Evolutionary conservation across 1,284 basidiomycete species (phyloP).

Genomic region (Microbotryum saponariae): DNA sequence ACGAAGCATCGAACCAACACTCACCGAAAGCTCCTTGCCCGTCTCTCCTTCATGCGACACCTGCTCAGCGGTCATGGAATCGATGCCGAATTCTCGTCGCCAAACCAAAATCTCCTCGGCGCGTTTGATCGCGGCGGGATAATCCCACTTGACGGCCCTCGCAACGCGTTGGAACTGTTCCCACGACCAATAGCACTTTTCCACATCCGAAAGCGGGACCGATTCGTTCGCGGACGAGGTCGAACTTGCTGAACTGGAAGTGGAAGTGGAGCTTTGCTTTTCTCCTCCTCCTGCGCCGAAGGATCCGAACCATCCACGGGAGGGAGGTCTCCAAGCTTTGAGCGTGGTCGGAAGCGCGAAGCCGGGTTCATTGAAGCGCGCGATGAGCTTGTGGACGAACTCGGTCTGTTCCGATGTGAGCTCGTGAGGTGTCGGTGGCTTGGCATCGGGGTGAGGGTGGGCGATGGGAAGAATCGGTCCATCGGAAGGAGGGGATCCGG

Average conservation of each 20-base stretch:
- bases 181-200: constrained; percentile 38
- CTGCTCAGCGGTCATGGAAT: constrained; percentile 37
- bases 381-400: constrained; percentile 29
- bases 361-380: constrained; percentile 28
- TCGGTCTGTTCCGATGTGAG: constrained; percentile 13
- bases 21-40: constrained; percentile 39
- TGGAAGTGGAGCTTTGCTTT: too few species aligned
- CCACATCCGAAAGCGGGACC: constrained; percentile 36
- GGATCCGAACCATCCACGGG: neutral
- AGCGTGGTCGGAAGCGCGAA: constrained; percentile 24
- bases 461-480: constrained; percentile 7
- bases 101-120: constrained; percentile 42
- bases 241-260: neutral
- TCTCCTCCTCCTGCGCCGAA: neutral
- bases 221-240: neutral
- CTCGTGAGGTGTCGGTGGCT: constrained; percentile 9
- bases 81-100: constrained; percentile 43
- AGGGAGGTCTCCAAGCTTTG: constrained; percentile 7
- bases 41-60: constrained; percentile 40
- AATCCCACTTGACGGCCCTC: constrained; percentile 43
- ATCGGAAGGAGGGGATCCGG: neutral
- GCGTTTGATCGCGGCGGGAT: constrained; percentile 37
- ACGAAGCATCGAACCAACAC: constrained; percentile 2
- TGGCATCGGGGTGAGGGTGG: constrained; percentile 11
- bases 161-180: constrained; percentile 41